Evolutionary conservation across 768 basidiomycete genomes (phyloP).

Genomic region (Pholiota conissans): DNA sequence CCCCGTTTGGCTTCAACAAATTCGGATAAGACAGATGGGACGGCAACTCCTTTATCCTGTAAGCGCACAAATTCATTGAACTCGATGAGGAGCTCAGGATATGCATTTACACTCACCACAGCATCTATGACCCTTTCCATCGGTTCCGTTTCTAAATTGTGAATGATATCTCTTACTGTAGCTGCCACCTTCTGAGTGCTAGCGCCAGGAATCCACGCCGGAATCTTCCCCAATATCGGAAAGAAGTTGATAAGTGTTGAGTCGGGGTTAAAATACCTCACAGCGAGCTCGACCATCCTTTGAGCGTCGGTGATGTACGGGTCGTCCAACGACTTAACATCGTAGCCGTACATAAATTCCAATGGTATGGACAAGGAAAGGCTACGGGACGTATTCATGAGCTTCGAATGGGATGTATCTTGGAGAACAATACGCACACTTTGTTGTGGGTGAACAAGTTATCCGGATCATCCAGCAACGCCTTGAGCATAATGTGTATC

Average conservation of each 20-base stretch:
- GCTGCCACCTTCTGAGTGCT: not conserved
- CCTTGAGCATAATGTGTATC: not conserved
- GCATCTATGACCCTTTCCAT: too few species aligned
- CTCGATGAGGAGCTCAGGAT: too few species aligned
- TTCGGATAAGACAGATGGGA: conserved; percentile 12
- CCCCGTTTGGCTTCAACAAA: conserved; percentile 14
- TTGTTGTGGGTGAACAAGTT: not conserved
- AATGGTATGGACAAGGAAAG: conserved; percentile 12
- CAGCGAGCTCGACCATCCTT: not conserved
- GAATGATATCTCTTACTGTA: not conserved
- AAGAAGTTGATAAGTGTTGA: conserved; percentile 11
- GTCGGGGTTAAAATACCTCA: conserved; percentile 4
- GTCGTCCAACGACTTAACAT: conserved; percentile 13
- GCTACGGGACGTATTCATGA: too few species aligned
- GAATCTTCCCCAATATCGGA: conserved; percentile 13
- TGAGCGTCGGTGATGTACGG: conserved; percentile 8
- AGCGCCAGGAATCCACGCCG: conserved; percentile 14
- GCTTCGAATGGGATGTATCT: too few species aligned
- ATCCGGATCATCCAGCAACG: conserved; percentile 2
- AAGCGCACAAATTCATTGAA: too few species aligned
- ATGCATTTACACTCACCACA: too few species aligned
- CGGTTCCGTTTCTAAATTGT: too few species aligned
- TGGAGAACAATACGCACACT: too few species aligned
- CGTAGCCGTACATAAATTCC: conserved; percentile 16
- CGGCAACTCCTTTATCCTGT: conserved; percentile 16